These are phyloP conservation scores for Oryza glumipatula DNA, from an alignment of 176 grass and related monocot genomes.

Conservation along the genomic window DNA sequence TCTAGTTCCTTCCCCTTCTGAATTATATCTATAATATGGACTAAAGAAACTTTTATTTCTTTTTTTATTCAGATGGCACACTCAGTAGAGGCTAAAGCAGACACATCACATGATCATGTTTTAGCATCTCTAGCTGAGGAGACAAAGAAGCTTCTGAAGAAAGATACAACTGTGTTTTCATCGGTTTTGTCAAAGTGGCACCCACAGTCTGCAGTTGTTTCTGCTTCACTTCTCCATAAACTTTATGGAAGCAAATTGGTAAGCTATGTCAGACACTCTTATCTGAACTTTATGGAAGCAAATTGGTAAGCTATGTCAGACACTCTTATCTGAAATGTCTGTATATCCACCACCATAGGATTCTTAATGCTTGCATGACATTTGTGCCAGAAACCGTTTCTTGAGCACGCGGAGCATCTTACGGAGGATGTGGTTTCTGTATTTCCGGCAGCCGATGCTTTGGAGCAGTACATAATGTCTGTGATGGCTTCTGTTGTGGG, in stretches of 20 bases:
- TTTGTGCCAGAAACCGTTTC: constrained; percentile 83
- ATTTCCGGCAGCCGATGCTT: constrained; percentile 82
- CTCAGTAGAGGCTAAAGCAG: constrained; percentile 68
- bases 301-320: constrained; percentile 63
- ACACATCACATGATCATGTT: constrained; percentile 72
- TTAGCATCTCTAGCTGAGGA: constrained; percentile 88
- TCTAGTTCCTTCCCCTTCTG: constrained; percentile 24
- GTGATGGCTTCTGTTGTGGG: constrained; percentile 78
- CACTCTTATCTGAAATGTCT: constrained; percentile 2
- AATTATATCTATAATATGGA: constrained; percentile 22
- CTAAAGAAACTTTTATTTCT: constrained; percentile 34
- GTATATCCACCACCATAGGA: constrained; percentile 21
- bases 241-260: constrained; percentile 97
- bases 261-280: constrained; percentile 23
- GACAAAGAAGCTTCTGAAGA: constrained; percentile 87
- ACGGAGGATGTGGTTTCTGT: constrained; percentile 95
- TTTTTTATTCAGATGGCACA: constrained; percentile 77
- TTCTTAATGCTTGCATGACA: constrained; percentile 27
- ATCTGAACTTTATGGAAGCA: constrained; percentile 72
- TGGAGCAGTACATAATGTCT: constrained; percentile 87
- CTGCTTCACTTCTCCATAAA: constrained; percentile 94
- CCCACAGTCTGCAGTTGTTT: constrained; percentile 82
- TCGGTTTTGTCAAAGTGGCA: constrained; percentile 88
- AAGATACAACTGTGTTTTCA: constrained; percentile 74
- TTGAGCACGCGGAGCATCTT: constrained; percentile 90